Percentiles rank a stretch among this genome's conserved stretches.
Evolutionary conservation across 1,139 yeast genomes (phyloP).

Genomic region (Candida freyschussii): DNA sequence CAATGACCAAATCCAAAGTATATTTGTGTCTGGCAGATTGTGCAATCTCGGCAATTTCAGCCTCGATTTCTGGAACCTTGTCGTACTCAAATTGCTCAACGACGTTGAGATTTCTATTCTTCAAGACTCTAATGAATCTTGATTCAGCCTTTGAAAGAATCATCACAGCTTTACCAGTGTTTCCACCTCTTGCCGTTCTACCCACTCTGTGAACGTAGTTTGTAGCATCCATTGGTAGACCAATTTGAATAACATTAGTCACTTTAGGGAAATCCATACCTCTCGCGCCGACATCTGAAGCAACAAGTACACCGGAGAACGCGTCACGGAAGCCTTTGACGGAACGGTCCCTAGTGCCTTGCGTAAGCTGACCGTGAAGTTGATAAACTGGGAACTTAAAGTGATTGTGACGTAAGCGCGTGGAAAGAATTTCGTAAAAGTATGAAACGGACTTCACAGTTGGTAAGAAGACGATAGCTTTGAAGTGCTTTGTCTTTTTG

Average conservation of each 20-base stretch:
- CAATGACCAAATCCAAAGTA: slow-evolving; percentile 26
- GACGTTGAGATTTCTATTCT: slow-evolving; percentile 47
- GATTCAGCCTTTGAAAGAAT: slow-evolving; percentile 46
- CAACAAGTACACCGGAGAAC: slow-evolving; percentile 56
- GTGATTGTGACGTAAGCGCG: slow-evolving; percentile 23
- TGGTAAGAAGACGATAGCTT: slow-evolving; percentile 79
- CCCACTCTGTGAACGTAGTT: slow-evolving; percentile 92
- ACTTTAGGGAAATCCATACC: slow-evolving; percentile 93
- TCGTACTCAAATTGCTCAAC: slow-evolving; percentile 34
- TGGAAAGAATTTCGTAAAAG: slow-evolving; percentile 36
- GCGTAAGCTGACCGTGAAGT: slow-evolving; percentile 73
- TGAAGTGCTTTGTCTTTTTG: slow-evolving; percentile 40
- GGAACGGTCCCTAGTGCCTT: slow-evolving; percentile 54
- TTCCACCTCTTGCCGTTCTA: slow-evolving; percentile 94
- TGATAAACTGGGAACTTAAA: slow-evolving; percentile 28
- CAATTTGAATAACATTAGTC: slow-evolving; percentile 73
- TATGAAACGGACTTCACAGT: slow-evolving; percentile 68
- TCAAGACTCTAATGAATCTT: slow-evolving; percentile 42
- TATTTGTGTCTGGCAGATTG: slow-evolving; percentile 22
- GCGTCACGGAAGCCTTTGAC: slow-evolving; percentile 51
- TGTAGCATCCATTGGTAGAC: slow-evolving; percentile 67
- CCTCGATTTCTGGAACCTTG: slow-evolving; percentile 28
- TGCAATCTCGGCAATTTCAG: slow-evolving; percentile 24
- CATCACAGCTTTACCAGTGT: slow-evolving; percentile 60
- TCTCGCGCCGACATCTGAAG: slow-evolving; percentile 94